Base-by-base conservation (phyloP, 169 alveolate species). In the Cryptosporidium muris region DNA sequence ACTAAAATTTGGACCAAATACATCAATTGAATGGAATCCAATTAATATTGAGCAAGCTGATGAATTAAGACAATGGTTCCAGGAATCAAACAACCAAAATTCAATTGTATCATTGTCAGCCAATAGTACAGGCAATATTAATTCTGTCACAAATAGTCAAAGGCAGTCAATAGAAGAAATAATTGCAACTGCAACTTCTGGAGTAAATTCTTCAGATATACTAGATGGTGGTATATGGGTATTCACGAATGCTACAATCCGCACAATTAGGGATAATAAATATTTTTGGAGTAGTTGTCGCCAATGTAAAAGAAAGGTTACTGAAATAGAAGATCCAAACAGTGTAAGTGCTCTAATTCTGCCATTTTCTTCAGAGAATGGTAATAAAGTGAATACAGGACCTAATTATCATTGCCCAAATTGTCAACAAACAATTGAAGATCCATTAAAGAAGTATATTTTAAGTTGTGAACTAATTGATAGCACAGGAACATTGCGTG, bases 381-480 rank as follows among this genome's bases (percentile, higher is more conserved):
- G 9, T 9, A 49, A 51, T n/a, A 51, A 45, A 9, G 25, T 52
- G 9, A 51, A 25, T 43, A 52, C 60, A 2, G 85, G 85, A 3
- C 74, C 85, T 16, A 74, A 74, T n/a, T 74, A 74, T 37, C 85
- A 74, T 49, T 74, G 85, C 12, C 85, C 85, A 5, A 74, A 60
- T 48, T 74, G 85, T 64, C 85, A 74, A 12, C 85, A 74, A 34
- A 58, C 85, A 16, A 74, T 74, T 56, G 85, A 74, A 45, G 60
- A 74, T 42, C 85, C 85, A 7, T 3, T 74, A 9, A 74, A 54
- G 34, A 74, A 74, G 68, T 74, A 74, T 37, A 74, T 74, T 51
- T 48, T 74, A 25, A 74, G 85, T 37, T 74, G 85, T 36, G 85
- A 74, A 42, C 54, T 74, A 34, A 63, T 74, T 6, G 85, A 74